phyloP scores from a whole-genome alignment of 441 rosid genomes.

The Populus trichocarpa region DNA sequence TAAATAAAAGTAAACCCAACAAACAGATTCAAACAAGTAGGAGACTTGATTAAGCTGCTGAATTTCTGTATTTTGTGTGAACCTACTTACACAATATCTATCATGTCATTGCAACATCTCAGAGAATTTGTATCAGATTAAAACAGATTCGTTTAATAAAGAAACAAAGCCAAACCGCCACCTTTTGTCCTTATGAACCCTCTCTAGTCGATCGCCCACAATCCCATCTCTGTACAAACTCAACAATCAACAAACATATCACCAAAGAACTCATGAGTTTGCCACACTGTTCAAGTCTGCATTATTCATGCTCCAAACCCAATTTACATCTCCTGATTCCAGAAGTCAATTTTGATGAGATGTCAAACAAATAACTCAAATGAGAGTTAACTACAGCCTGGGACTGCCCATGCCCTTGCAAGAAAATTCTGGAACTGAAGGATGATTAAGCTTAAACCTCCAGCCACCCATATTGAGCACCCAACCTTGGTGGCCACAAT shows the following conservation, averaged over 20 bases:
- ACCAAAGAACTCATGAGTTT: constrained; percentile 85
- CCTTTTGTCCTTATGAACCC: background rate
- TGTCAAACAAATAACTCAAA: constrained; percentile 73
- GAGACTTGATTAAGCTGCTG: background rate
- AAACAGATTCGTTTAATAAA: background rate
- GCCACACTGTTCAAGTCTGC: constrained; percentile 72
- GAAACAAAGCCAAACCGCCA: background rate
- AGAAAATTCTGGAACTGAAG: constrained; percentile 88
- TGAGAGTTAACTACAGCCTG: constrained; percentile 77
- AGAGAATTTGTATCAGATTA: background rate
- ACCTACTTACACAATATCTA: background rate
- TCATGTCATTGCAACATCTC: background rate
- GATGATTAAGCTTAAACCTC: constrained; percentile 77
- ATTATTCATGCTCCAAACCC: constrained; percentile 76
- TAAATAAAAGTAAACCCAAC: background rate
- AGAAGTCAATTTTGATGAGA: constrained; percentile 62
- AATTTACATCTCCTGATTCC: constrained; percentile 61
- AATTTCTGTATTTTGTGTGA: background rate
- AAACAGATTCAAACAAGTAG: background rate
- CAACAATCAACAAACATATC: constrained; percentile 11
- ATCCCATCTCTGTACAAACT: background rate
- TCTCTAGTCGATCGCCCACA: background rate
- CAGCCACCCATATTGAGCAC: constrained; percentile 73
- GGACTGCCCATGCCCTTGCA: constrained; percentile 91
- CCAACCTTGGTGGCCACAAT: constrained; percentile 53